phyloP scores from a whole-genome alignment of 2,329 filamentous ascomycete species.

The Claviceps sp. region DNA sequence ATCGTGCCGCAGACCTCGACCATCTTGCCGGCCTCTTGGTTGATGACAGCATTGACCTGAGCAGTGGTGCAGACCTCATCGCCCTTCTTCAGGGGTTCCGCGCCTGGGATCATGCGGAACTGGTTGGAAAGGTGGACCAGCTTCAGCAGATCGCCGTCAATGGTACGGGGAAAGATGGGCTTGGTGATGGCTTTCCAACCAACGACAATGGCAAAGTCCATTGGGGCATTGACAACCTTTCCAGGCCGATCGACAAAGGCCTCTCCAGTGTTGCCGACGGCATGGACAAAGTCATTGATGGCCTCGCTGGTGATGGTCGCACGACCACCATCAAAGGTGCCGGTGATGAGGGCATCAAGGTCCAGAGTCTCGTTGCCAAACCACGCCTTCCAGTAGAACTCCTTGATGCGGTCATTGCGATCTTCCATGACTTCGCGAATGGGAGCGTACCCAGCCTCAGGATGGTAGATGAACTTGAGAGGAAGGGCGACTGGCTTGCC shows the following conservation, averaged over 20 bases:
- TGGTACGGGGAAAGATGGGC: slow-evolving; percentile 93
- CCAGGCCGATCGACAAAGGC: slow-evolving; percentile 92
- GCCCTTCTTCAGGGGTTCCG: slow-evolving; percentile 87
- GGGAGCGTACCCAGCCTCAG: slow-evolving; percentile 92
- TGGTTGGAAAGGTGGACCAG: slow-evolving; percentile 93
- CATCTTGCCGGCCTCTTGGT: slow-evolving; percentile 98
- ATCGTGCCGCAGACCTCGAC: slow-evolving; percentile 99
- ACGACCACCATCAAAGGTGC: slow-evolving; percentile 80
- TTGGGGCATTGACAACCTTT: slow-evolving; percentile 87
- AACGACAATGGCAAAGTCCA: slow-evolving; percentile 98
- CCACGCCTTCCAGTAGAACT: slow-evolving; percentile 98
- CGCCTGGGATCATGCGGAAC: slow-evolving; percentile 96
- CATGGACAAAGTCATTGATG: slow-evolving; percentile 98
- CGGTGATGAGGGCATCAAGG: slow-evolving; percentile 72
- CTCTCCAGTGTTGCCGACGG: slow-evolving; percentile 93
- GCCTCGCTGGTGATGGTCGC: slow-evolving; percentile 79
- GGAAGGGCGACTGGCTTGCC: slow-evolving; percentile 71
- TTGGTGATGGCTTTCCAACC: slow-evolving; percentile 99
- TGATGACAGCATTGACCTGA: slow-evolving; percentile 94
- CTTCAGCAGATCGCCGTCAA: slow-evolving; percentile 91
- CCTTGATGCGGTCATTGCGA: slow-evolving; percentile 96
- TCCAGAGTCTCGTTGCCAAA: slow-evolving; percentile 78
- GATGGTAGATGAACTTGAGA: slow-evolving; percentile 84
- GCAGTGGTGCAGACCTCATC: slow-evolving; percentile 87
- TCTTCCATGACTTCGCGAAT: slow-evolving; percentile 93